Evolutionary conservation across 2,329 filamentous ascomycete genomes (phyloP).

Genomic region (Aureobasidium leucospermi): DNA sequence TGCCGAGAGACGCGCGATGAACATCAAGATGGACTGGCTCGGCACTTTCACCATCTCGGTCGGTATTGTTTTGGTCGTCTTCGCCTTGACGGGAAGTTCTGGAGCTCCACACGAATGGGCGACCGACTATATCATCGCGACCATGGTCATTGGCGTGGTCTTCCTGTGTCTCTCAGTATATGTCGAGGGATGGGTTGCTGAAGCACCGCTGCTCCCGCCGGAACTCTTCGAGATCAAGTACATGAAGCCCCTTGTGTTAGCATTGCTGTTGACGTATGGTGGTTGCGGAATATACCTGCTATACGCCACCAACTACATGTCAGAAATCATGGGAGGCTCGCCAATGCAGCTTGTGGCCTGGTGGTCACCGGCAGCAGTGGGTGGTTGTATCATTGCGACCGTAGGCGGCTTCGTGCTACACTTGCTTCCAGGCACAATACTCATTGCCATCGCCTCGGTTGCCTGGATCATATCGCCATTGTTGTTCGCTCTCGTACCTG

Average conservation of each 20-base stretch:
- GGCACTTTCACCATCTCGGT: constrained; percentile 55
- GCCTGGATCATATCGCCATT: constrained; percentile 53
- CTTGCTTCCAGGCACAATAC: constrained; percentile 52
- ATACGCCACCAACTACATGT: constrained; percentile 62
- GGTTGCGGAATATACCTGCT: constrained; percentile 61
- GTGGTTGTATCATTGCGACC: constrained; percentile 59
- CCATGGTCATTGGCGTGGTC: constrained; percentile 56
- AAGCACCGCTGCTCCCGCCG: constrained; percentile 60
- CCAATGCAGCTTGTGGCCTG: constrained; percentile 61
- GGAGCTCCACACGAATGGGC: constrained; percentile 62
- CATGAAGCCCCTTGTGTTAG: constrained; percentile 56
- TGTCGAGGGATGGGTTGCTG: constrained; percentile 63
- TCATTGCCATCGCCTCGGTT: constrained; percentile 55
- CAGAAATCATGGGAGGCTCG: constrained; percentile 50
- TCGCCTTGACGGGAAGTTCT: constrained; percentile 65
- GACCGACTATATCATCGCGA: constrained; percentile 64
- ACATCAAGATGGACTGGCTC: constrained; percentile 61
- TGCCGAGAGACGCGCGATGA: constrained; percentile 28
- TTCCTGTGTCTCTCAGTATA: constrained; percentile 57
- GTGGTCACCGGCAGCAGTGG: constrained; percentile 60
- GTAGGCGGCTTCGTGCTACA: constrained; percentile 62
- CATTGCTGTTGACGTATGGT: constrained; percentile 61
- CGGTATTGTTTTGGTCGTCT: constrained; percentile 63
- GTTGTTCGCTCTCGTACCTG: constrained; percentile 58
- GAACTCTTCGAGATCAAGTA: constrained; percentile 63